Base-by-base conservation (phyloP, 352 stramenopile species). In the Phytophthora pseudosyringae region DNA sequence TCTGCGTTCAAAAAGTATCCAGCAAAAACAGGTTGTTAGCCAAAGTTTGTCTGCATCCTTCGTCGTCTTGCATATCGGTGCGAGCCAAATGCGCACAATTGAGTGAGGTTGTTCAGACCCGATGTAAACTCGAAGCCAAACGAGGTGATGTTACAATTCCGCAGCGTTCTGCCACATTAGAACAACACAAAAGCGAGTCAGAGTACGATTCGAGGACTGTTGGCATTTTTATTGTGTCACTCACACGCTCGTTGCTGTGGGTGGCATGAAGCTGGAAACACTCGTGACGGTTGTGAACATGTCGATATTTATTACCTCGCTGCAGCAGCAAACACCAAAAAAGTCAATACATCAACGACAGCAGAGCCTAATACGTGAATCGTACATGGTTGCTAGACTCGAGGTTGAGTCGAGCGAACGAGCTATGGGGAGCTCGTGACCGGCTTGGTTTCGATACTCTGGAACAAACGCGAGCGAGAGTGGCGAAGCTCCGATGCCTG, bases 81-180 rank as follows among this genome's bases (percentile, higher is more conserved):
- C 5, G 13, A 39, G 2, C 21, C 7, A 3, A 26, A 36, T 4
- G 10, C 73, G 16, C 75, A 84, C 72, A 81, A 31, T 21, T 63
- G 38, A 26, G 57, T 65, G 12, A 84, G 25, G 11, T 57, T 69
- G 39, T 59, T 59, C 40, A 74, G 36, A 15, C 46, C 53, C n/a
- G 32, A 26, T 5, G 68, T 51, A 46, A 86, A 81, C 28, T 75
- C 60, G 28, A 64, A 73, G 1, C 61, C 64, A 40, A 81, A 74
- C n/a, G 31, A 69, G n/a, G 53, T 68, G 21, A 86, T 72, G 40
- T 76, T 83, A 49, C 71, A 83, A 26, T 74, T 77, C 29, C 66
- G 63, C 49, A 86, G 55, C 12, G 68, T 76, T 18, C 74, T 83
- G 46, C 18, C 18, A 36, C 28, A 35, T 39, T 15, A 41, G 15